Percentiles rank a stretch among this genome's conserved stretches.
Evolutionary conservation across 2,329 filamentous ascomycete genomes (phyloP).

Genomic region (Diaporthe helianthi): DNA sequence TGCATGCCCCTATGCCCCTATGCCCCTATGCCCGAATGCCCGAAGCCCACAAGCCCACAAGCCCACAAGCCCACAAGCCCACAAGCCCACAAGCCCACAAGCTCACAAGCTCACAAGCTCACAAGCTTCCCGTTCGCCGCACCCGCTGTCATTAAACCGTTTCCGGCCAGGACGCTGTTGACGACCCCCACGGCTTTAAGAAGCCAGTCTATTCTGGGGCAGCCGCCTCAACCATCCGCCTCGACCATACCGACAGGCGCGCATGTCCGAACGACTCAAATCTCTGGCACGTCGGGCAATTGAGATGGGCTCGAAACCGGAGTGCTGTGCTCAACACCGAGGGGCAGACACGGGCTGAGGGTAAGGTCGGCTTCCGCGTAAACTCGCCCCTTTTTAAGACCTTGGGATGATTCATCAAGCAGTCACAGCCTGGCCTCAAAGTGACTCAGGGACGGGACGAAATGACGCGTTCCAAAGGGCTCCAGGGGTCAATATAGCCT

Average conservation of each 20-base stretch:
- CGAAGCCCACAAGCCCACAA: background rate
- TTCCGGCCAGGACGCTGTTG: conserved; percentile 16
- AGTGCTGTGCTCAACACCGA: conserved; percentile 7
- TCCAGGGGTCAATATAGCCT: conserved; percentile 5
- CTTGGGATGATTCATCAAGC: conserved; percentile 16
- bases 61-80: background rate
- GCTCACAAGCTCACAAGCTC: background rate
- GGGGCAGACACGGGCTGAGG: conserved; percentile 6
- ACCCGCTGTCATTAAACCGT: conserved; percentile 26
- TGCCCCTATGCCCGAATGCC: background rate
- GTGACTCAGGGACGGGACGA: conserved; percentile 17
- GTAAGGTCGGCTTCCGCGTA: conserved; percentile 20
- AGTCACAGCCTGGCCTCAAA: conserved; percentile 18
- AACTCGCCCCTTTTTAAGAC: background rate
- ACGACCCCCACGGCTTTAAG: conserved; percentile 12
- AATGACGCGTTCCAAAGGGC: background rate
- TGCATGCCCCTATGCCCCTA: background rate
- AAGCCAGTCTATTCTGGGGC: conserved; percentile 2
- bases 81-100: background rate
- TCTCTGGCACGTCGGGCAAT: background rate
- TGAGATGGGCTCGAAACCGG: conserved; percentile 27
- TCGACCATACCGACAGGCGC: background rate
- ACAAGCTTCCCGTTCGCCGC: conserved; percentile 10
- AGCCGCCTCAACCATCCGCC: conserved; percentile 1
- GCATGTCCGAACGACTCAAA: background rate